A percentile compares a stretch with the other conserved stretches of the same genome.
phyloP scores from a whole-genome alignment of 768 basidiomycete species.

The Coprinopsis cinerea region DNA sequence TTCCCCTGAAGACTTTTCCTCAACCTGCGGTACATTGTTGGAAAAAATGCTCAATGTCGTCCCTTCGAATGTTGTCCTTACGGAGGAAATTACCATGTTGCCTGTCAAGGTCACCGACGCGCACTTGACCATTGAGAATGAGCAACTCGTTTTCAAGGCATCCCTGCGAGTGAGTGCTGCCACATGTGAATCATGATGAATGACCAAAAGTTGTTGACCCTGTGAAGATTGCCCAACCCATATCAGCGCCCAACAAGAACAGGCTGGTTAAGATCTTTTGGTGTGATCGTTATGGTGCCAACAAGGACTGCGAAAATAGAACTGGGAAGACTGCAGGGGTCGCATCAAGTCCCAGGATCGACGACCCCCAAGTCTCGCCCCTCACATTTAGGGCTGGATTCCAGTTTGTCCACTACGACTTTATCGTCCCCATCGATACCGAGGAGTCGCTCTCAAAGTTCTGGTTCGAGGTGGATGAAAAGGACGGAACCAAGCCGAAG shows the following conservation, averaged over 20 bases:
- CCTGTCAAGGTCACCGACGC: conserved; percentile 28
- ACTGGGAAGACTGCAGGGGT: conserved; percentile 17
- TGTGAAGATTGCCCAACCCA: conserved; percentile 24
- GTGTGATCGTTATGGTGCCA: conserved; percentile 28
- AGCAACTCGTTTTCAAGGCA: conserved; percentile 24
- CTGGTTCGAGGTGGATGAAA: conserved; percentile 35
- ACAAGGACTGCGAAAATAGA: conserved; percentile 19
- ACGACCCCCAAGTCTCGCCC: conserved; percentile 23
- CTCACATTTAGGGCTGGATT: conserved; percentile 22
- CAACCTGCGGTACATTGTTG: conserved; percentile 28
- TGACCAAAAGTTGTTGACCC: background rate
- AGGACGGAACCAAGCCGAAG: conserved; percentile 22
- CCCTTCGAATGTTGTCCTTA: conserved; percentile 31
- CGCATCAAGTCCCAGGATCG: conserved; percentile 14
- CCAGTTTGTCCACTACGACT: conserved; percentile 28
- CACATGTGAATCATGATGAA: background rate
- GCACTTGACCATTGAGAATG: conserved; percentile 24
- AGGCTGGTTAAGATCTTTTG: conserved; percentile 26
- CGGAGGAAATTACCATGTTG: conserved; percentile 30
- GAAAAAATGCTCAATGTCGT: conserved; percentile 41
- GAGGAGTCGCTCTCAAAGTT: conserved; percentile 30
- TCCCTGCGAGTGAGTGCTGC: conserved; percentile 24
- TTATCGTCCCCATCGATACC: conserved; percentile 27
- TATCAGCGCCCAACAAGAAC: conserved; percentile 19
- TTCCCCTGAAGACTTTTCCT: conserved; percentile 22